A percentile compares a stretch with the other conserved stretches of the same genome.
phyloP scores from a whole-genome alignment of 2,329 filamentous ascomycete genomes.

The Pezicula neosporulosa region DNA sequence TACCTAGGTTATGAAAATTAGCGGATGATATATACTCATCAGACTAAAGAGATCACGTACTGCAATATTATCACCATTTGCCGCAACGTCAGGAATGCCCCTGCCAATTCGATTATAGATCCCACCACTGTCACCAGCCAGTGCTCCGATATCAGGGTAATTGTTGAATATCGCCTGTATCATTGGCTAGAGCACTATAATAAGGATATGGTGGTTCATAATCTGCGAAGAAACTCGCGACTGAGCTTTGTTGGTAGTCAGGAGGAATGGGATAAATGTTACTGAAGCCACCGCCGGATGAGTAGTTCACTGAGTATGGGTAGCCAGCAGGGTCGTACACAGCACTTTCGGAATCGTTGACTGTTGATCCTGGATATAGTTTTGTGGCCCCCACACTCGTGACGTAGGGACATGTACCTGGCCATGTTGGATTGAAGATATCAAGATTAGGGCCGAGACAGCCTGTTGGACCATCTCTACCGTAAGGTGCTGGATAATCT shows the following conservation, averaged over 20 bases:
- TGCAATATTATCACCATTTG: slow-evolving; percentile 22
- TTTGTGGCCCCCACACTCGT: slow-evolving; percentile 36
- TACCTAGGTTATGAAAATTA: slow-evolving; percentile 2
- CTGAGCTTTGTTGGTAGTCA: slow-evolving; percentile 37
- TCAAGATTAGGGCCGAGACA: too few relatives aligned
- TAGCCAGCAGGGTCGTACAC: slow-evolving; percentile 18
- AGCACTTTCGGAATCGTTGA: slow-evolving; percentile 26
- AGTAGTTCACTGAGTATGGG: slow-evolving; percentile 23
- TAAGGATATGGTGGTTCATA: slow-evolving; percentile 11
- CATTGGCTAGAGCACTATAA: slow-evolving; percentile 6
- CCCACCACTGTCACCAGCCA: slow-evolving; percentile 14
- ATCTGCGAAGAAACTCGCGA: slow-evolving; percentile 36
- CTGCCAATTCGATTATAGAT: too few relatives aligned
- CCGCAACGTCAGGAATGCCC: slow-evolving; percentile 39
- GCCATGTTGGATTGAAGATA: slow-evolving; percentile 32
- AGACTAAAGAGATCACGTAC: slow-evolving; percentile 6
- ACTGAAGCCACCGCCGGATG: slow-evolving; percentile 41
- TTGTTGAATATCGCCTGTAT: slow-evolving; percentile 9
- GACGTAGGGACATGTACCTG: slow-evolving; percentile 38
- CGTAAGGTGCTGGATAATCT: slow-evolving; percentile 8
- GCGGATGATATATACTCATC: not conserved
- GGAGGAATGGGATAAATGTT: slow-evolving; percentile 43
- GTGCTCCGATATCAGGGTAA: slow-evolving; percentile 13
- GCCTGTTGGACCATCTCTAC: slow-evolving; percentile 9
- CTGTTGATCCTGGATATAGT: slow-evolving; percentile 15